Base-by-base conservation (phyloP, 2,329 filamentous ascomycete species). In the Dactylonectria macrodidyma region DNA sequence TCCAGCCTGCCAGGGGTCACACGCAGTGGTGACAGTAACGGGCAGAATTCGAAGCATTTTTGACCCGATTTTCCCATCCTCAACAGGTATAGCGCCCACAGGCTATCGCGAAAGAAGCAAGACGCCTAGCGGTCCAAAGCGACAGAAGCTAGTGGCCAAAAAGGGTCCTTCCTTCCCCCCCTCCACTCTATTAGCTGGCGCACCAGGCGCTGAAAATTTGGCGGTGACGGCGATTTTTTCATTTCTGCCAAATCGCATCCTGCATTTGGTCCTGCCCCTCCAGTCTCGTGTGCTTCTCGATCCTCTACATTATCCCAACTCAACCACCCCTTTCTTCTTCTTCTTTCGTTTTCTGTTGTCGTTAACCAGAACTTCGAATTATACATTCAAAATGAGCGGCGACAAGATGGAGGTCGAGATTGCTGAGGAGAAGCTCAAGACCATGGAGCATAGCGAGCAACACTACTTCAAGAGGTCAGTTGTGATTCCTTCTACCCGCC, bases 401-500 rank as follows among this genome's bases (percentile, higher is more conserved):
- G 83, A 84, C 68, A 85, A 85, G 69, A 89, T 88, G 87, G 88
- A 90, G 51, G 84, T 90, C 67, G 88, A 89, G 78, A 80, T 84
- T 73, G 89, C 88, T 56, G 89, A 91, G 84, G 81, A 87, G 80
- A 85, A 86, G 82, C 87, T 93, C 82, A 90, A 91, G 80, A 82
- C 85, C 76, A 91, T 97, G 89, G 92, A 93, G 81, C 95, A 97
- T 85, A 96, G 95, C 72, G 96, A 99, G 88, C 95, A 97, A 83
- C 96, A 98, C 84, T 99, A 98, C 88, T 98, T 98, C 87, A 98
- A 98, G 86, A 97, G 95, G 95, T 97, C 68, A 71, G 76, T 81
- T 47, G 14, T 38, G 46, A n/a, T 58, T 59, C 36, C 62, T 34
- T 55, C 36, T 73, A 67, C 67, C 54, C 64, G 61, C 26, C 51